Evolutionary conservation across 1,284 basidiomycete genomes (phyloP).

Genomic region (Dichomitus squalens): DNA sequence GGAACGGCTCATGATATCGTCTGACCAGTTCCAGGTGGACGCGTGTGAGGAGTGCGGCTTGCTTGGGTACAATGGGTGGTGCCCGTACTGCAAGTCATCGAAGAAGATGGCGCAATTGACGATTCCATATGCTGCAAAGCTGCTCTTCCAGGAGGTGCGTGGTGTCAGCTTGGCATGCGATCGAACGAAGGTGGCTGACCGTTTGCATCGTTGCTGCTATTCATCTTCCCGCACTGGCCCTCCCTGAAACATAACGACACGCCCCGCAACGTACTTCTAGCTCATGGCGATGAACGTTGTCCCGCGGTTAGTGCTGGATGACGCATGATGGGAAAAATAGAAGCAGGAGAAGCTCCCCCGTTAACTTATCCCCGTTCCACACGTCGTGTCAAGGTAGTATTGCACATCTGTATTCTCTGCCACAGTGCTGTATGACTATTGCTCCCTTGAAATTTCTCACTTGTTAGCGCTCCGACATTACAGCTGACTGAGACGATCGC

Average conservation of each 20-base stretch:
- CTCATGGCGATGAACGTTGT: slow-evolving; percentile 96
- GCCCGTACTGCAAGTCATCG: slow-evolving; percentile 93
- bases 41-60: slow-evolving; percentile 95
- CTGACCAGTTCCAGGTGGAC: slow-evolving; percentile 96
- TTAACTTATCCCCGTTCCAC: slow-evolving; percentile 15
- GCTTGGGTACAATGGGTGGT: slow-evolving; percentile 97
- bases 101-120: slow-evolving; percentile 96
- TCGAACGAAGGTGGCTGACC: neutral
- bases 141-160: slow-evolving; percentile 94
- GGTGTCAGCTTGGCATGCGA: neutral
- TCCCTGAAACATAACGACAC: neutral
- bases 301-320: slow-evolving; percentile 82
- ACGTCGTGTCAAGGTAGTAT: slow-evolving; percentile 17
- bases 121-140: slow-evolving; percentile 98
- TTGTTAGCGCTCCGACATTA: neutral
- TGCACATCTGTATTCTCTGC: slow-evolving; percentile 13
- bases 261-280: slow-evolving; percentile 40
- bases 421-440: slow-evolving; percentile 14
- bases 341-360: slow-evolving; percentile 4
- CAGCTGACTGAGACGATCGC: too few relatives aligned
- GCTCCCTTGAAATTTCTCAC: neutral
- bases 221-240: neutral
- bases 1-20: slow-evolving; percentile 98
- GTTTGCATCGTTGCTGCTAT: neutral
- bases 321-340: slow-evolving; percentile 51